Conservation (phyloP, 345 rosid genomes). For the Excoecaria cochinchinensis region DNA sequence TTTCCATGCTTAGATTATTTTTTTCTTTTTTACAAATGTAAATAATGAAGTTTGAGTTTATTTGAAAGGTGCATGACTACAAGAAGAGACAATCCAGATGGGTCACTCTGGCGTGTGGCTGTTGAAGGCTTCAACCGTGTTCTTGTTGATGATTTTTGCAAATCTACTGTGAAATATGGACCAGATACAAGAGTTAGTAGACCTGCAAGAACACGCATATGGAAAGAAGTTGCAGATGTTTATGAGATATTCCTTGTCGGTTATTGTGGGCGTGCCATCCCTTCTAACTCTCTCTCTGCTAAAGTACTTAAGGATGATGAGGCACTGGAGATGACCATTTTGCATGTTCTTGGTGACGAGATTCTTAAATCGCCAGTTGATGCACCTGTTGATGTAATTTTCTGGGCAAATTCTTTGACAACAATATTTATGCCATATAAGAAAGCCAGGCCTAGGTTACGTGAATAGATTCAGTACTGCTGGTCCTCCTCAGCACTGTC, state of each 20-base stretch:
- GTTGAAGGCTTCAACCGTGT: slow-evolving; percentile 85
- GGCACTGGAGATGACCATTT: slow-evolving; percentile 74
- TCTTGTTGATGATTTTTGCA: slow-evolving; percentile 63
- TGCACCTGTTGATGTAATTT: slow-evolving; percentile 76
- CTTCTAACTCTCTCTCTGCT: slow-evolving; percentile 67
- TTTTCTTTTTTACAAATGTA: slow-evolving; percentile 10
- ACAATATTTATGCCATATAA: not conserved
- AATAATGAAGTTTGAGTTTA: slow-evolving; percentile 19
- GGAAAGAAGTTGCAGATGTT: slow-evolving; percentile 97
- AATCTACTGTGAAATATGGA: slow-evolving; percentile 34
- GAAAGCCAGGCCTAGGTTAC: not conserved
- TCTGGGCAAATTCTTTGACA: not conserved
- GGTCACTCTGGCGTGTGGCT: slow-evolving; percentile 89
- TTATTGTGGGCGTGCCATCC: slow-evolving; percentile 93
- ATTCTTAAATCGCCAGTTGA: slow-evolving; percentile 70
- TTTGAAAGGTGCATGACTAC: slow-evolving; percentile 79
- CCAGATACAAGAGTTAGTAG: slow-evolving; percentile 51
- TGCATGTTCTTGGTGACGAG: slow-evolving; percentile 72
- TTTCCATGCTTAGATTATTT: not conserved
- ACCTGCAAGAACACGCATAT: slow-evolving; percentile 69
- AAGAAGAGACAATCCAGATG: slow-evolving; percentile 93
- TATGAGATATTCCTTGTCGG: slow-evolving; percentile 92
- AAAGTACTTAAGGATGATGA: slow-evolving; percentile 62
- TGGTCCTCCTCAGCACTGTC: not conserved
- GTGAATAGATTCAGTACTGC: not conserved